Conservation (phyloP, 768 basidiomycete species). For the Amanita rimosa region DNA sequence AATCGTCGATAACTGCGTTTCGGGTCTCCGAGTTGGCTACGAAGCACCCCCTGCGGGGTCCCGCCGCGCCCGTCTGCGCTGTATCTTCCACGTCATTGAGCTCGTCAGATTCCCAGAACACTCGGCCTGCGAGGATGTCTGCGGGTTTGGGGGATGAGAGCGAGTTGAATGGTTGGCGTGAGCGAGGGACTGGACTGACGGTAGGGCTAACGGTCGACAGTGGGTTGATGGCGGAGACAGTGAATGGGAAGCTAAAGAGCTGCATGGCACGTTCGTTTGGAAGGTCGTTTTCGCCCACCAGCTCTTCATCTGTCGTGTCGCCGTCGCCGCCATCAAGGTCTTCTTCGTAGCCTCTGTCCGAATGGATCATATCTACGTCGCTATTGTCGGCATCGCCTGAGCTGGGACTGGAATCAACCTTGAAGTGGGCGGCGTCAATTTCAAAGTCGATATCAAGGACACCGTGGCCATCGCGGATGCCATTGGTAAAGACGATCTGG, state of each 20-base stretch:
- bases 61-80: slow-evolving; percentile 16
- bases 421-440: slow-evolving; percentile 39
- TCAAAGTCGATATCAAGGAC: slow-evolving; percentile 65
- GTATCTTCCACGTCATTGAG: slow-evolving; percentile 22
- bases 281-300: slow-evolving; percentile 63
- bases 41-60: slow-evolving; percentile 31
- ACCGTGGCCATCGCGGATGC: slow-evolving; percentile 41
- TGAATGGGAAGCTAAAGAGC: slow-evolving; percentile 55
- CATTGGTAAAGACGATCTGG: slow-evolving; percentile 64
- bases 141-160: slow-evolving; percentile 43
- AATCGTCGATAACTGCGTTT: slow-evolving; percentile 36
- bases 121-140: slow-evolving; percentile 56
- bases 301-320: slow-evolving; percentile 77
- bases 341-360: slow-evolving; percentile 34
- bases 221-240: slow-evolving; percentile 59
- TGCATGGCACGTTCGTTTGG: slow-evolving; percentile 70
- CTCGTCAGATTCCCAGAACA: slow-evolving; percentile 42
- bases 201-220: slow-evolving; percentile 60
- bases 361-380: slow-evolving; percentile 37
- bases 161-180: slow-evolving; percentile 17
- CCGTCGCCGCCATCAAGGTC: slow-evolving; percentile 47
- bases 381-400: slow-evolving; percentile 27
- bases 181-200: slow-evolving; percentile 30
- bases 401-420: slow-evolving; percentile 36
- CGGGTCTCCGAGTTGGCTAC: slow-evolving; percentile 20